Evolutionary conservation across 2,329 filamentous ascomycete species (phyloP), one percentile per base, ranked within the genome.

Genomic region (Knufia fluminis): DNA sequence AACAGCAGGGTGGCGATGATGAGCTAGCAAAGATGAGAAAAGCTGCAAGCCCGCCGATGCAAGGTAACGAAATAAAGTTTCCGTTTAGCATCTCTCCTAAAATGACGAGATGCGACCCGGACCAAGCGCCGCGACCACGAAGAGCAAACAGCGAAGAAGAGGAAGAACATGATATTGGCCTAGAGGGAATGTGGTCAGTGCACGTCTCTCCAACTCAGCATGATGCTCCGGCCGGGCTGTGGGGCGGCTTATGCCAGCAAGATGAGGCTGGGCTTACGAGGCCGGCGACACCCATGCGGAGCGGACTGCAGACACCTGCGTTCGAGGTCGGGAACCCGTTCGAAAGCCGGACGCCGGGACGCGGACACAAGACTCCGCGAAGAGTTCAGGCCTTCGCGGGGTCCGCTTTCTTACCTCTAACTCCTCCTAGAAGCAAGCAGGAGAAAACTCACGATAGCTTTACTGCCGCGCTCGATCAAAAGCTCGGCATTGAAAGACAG

Each of bases 41-140:
- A 52, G 71, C 72, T 38, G 75, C 76, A 22, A 77, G 75, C 36
- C 91, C 91, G 35, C 91, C 91, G 8, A 94, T 97, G 89, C 78
- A 95, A 9, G 91, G 91, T 49, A 71, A 74, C 50, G 85, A 94
- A 57, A 77, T 97, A 48, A 72, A 75, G 22, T 94, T 96, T 64
- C 86, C 88, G 28, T 79, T 78, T 63, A 95, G 88, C 63, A 75
- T 77, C 8, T 95, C 90, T 22, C 91, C 91, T 4, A 83, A 91
- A 64, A 79, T 82, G 48, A 94, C 89, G 14, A 82, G 87, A 60
- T 84, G 94, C 60, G 88, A 94, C 62, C 82, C 85, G 1, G 83
- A 86, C 49, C 85, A 88, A 61, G 66, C 69, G 7, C 72, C 70
- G 8, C 64, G 77, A 70, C 57, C 79, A 61, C 70, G 64, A 71